Evolutionary conservation across 495 filamentous ascomycete species (phyloP).

Genomic region (Lepraria neglecta): DNA sequence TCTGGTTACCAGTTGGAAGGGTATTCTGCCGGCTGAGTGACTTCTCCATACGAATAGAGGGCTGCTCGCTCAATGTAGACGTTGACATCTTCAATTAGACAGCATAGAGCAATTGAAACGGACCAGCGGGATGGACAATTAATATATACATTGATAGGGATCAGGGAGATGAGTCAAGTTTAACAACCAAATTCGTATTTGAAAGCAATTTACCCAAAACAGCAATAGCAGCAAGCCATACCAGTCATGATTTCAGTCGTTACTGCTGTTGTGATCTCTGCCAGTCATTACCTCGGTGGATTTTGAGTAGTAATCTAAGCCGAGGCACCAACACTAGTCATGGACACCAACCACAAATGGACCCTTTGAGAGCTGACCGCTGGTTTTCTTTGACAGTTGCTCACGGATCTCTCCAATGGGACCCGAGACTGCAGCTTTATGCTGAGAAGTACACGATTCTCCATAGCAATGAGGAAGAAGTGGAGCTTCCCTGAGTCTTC

Average conservation of each 20-base stretch:
- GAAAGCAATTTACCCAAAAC: not conserved
- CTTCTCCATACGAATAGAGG: not conserved
- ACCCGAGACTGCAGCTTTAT: not conserved
- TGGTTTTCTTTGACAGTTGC: too few species aligned
- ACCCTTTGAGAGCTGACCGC: too few species aligned
- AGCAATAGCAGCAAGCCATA: not conserved
- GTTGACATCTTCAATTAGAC: not conserved
- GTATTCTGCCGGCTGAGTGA: not conserved
- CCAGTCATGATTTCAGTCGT: not conserved
- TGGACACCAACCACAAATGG: not conserved
- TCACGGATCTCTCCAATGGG: too few species aligned
- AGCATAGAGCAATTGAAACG: not conserved
- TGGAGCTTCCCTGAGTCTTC: not conserved
- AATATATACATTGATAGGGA: not conserved
- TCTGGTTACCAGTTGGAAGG: not conserved
- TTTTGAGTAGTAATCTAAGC: slow-evolving; percentile 8
- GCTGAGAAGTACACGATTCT: not conserved
- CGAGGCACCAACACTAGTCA: slow-evolving; percentile 9
- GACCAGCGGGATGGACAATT: not conserved
- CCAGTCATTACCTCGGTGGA: slow-evolving; percentile 1
- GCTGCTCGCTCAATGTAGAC: not conserved
- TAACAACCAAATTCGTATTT: not conserved
- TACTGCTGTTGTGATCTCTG: not conserved
- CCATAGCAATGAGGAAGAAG: not conserved
- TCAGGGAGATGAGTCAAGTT: not conserved